Evolutionary conservation across 2,329 filamentous ascomycete species (phyloP).

Genomic region (Hirsutella minnesotensis): DNA sequence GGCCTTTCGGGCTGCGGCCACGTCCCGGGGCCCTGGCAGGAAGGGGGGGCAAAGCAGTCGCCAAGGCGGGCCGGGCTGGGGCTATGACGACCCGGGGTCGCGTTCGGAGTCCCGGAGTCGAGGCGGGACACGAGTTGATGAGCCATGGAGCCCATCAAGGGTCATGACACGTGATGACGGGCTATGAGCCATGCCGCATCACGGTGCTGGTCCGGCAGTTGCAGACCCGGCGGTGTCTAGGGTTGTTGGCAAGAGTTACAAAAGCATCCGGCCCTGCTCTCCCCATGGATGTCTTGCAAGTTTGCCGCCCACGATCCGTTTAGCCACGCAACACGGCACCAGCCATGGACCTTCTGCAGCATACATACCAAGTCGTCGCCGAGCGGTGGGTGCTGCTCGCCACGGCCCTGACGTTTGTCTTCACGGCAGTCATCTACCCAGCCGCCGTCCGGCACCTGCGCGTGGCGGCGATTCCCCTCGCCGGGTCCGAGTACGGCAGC

Average conservation of each 20-base stretch:
- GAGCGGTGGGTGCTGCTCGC: not conserved
- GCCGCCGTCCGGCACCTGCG: not conserved
- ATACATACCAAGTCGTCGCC: not conserved
- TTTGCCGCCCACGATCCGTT: not conserved
- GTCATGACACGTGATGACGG: too few relatives aligned
- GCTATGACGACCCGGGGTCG: not conserved
- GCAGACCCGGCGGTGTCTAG: too few relatives aligned
- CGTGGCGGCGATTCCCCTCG: not conserved
- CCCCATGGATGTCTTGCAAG: not conserved
- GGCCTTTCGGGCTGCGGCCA: not conserved
- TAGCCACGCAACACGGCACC: not conserved
- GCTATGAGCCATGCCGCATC: too few relatives aligned
- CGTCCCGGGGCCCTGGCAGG: not conserved
- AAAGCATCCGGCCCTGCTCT: too few relatives aligned
- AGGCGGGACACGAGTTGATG: too few relatives aligned
- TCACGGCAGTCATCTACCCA: not conserved
- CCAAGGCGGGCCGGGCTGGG: not conserved
- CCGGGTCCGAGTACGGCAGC: not conserved
- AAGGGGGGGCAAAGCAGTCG: not conserved
- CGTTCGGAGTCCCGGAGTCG: not conserved
- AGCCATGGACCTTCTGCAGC: not conserved
- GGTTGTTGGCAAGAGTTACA: too few relatives aligned
- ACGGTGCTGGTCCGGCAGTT: too few relatives aligned
- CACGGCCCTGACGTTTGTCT: not conserved
- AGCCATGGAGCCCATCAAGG: too few relatives aligned